Percentiles rank a stretch among this genome's conserved stretches.
These are phyloP conservation scores for Boletus vinaceobasis DNA, from an alignment of 768 basidiomycete species.

Conservation along the genomic window DNA sequence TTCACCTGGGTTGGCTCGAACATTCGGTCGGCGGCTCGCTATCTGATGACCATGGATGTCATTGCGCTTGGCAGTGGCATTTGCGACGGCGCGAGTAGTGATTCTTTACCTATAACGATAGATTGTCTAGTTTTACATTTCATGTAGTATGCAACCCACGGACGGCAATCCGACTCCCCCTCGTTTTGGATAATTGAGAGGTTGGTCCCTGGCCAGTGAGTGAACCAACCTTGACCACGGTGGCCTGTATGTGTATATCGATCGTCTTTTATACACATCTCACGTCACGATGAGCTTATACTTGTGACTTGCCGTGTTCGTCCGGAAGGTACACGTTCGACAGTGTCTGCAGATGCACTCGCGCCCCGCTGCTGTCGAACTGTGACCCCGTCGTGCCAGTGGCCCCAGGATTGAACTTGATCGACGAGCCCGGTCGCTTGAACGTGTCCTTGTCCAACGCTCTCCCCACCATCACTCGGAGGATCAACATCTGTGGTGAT, in stretches of 20 bases:
- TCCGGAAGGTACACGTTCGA: neutral
- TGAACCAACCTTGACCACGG: neutral
- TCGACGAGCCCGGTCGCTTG: neutral
- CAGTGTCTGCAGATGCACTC: neutral
- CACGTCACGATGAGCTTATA: neutral
- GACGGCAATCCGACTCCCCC: no score
- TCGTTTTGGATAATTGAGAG: neutral
- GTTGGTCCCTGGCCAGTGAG: neutral
- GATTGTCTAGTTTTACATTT: neutral
- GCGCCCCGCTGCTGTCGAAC: neutral
- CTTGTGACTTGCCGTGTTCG: neutral
- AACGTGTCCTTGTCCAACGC: slow-evolving; percentile 11
- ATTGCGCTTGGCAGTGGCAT: slow-evolving; percentile 41
- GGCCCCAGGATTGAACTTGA: slow-evolving; percentile 5
- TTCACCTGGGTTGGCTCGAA: slow-evolving; percentile 39
- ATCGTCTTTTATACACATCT: neutral
- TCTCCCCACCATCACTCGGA: slow-evolving; percentile 19
- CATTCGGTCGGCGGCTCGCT: neutral
- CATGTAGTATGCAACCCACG: no score
- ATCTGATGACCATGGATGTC: slow-evolving; percentile 24
- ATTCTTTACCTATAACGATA: no score
- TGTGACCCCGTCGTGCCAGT: neutral
- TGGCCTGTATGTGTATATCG: neutral
- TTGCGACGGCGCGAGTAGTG: slow-evolving; percentile 35
- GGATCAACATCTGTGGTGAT: slow-evolving; percentile 26